These are phyloP conservation scores for Linum usitatissimum DNA, from an alignment of 345 rosid genomes.

Conservation along the genomic window DNA sequence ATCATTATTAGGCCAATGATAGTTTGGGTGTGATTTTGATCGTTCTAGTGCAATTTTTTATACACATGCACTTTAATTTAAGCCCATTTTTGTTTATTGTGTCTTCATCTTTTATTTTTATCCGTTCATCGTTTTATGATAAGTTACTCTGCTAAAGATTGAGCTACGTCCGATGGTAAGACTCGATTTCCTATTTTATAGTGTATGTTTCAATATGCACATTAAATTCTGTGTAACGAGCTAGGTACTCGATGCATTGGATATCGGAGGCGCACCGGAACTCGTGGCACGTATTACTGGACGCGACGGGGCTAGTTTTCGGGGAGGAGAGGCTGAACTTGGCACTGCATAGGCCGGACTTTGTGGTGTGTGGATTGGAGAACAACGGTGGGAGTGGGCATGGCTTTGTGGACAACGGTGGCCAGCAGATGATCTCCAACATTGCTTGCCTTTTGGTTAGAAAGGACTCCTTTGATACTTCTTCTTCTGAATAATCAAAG, in stretches of 20 bases:
- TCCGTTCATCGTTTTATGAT: too few species aligned
- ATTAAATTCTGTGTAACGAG: slow-evolving; percentile 17
- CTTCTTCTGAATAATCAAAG: not conserved
- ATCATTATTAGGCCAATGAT: too few species aligned
- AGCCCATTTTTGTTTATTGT: too few species aligned
- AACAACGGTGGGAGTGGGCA: slow-evolving; percentile 13
- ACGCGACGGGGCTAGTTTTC: slow-evolving; percentile 34
- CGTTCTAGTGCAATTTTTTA: too few species aligned
- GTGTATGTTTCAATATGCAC: too few species aligned
- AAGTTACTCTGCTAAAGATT: too few species aligned
- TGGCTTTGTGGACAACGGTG: too few species aligned
- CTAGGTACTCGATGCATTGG: slow-evolving; percentile 58
- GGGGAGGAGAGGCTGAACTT: slow-evolving; percentile 40
- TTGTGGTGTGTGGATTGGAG: slow-evolving; percentile 30
- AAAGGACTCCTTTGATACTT: slow-evolving; percentile 32
- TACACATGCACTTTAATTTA: too few species aligned
- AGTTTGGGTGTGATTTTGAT: too few species aligned
- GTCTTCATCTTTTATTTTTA: too few species aligned
- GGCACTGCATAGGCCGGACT: slow-evolving; percentile 44
- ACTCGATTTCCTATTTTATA: too few species aligned
- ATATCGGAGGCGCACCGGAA: slow-evolving; percentile 62
- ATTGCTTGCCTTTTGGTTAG: slow-evolving; percentile 37
- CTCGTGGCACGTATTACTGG: slow-evolving; percentile 59
- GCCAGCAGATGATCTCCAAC: slow-evolving; percentile 15
- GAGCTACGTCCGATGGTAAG: too few species aligned